These are phyloP conservation scores for Blastobotrys elegans DNA, from an alignment of 1,139 yeast genomes.

Conservation along the genomic window DNA sequence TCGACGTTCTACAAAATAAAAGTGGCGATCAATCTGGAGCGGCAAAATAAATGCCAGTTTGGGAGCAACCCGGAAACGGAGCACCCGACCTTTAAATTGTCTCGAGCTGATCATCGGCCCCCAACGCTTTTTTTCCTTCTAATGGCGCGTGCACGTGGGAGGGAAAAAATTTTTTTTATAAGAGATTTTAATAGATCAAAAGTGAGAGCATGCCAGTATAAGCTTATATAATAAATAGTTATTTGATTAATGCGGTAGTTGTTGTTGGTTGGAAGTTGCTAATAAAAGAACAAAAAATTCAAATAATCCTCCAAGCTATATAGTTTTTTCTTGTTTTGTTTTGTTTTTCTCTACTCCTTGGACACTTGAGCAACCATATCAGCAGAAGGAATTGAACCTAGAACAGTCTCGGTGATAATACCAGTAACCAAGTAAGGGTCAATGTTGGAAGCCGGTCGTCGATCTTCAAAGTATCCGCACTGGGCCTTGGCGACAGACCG, in stretches of 20 bases:
- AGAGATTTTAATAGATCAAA: too few relatives aligned
- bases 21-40: too few relatives aligned
- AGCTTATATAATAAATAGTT: too few relatives aligned
- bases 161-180: too few relatives aligned
- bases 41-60: too few relatives aligned
- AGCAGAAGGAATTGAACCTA: slow-evolving; percentile 93
- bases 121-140: too few relatives aligned
- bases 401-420: slow-evolving; percentile 94
- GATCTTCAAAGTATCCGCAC: slow-evolving; percentile 96
- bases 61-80: too few relatives aligned
- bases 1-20: too few relatives aligned
- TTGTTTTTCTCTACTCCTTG: slow-evolving; percentile 1
- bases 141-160: too few relatives aligned
- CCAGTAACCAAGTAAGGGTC: slow-evolving; percentile 99
- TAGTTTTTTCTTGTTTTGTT: not conserved
- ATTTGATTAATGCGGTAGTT: too few relatives aligned
- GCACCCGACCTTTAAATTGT: slow-evolving; percentile 88
- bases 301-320: slow-evolving; percentile 1
- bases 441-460: slow-evolving; percentile 99
- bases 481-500: slow-evolving; percentile 98
- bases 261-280: too few relatives aligned
- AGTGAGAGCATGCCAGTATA: too few relatives aligned
- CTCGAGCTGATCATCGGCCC: slow-evolving; percentile 93
- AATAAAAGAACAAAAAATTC: not conserved
- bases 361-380: slow-evolving; percentile 57